Evolutionary conservation across 202 grass and related monocot species (phyloP), one percentile per base, ranked within the genome.

Genomic region (Schoenoplectus triqueter): DNA sequence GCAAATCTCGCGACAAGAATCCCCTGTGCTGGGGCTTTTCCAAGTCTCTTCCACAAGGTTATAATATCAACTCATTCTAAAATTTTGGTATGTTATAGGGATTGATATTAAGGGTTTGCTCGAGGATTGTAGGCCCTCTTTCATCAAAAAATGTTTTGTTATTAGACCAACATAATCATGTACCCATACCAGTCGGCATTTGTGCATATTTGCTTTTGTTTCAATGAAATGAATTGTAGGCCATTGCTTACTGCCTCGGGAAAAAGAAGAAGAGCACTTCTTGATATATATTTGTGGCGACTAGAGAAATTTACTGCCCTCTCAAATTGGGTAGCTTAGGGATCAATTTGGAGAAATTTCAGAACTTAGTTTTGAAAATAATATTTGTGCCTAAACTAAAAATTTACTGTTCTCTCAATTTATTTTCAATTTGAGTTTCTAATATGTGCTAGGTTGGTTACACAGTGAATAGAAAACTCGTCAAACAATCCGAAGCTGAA

Each of bases 11-110:
- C 3, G 88, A 87, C 11, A 88, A 87, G 64, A 95, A 95, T 68
- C 95, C 95, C 72, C 48, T 98, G 41, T 98, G 95, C 84, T 88
- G 92, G 61, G 95, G 95, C 83, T 93, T 98, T 83, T 86, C 91
- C 66, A 84, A 91, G 31, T 91, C 92, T 65, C 90, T 98, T 83
- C 89, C 86, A 5, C 85, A 90, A 93, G 91, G 92, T 98, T n/a
- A 31, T 31, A 21, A 83, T 87, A 54, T 86, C 11, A 14, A 0
- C 5, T 52, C 47, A 8, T 83, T 40, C 2, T 56, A 15, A 47
- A 13, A 0, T 7, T 55, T 49, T 57, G 60, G 2, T 56, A 40
- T 54, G 63, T 57, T 83, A n/a, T 51, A 5, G 56, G 57, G 15
- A 65, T 64, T 46, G 14, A 81, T 65, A 65, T 47, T 81, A 7